Percentiles rank a stretch among this genome's conserved stretches.
Evolutionary conservation across 2,329 filamentous ascomycete species (phyloP).

Genomic region (Fusarium sp.): DNA sequence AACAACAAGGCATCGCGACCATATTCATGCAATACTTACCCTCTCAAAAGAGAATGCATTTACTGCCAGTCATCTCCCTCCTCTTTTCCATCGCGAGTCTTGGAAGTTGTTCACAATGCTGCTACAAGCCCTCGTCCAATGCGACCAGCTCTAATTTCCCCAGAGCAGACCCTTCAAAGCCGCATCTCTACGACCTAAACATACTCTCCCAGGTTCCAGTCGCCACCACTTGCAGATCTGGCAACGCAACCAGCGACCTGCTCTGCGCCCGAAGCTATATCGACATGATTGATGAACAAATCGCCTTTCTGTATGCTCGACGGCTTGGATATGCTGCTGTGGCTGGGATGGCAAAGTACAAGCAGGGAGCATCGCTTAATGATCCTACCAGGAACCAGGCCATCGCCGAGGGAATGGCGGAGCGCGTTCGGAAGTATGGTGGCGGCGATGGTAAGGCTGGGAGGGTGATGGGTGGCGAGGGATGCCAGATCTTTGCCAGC

Average conservation of each 20-base stretch:
- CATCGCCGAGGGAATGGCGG: constrained; percentile 32
- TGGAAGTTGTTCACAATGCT: neutral
- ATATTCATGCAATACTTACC: too few relatives aligned
- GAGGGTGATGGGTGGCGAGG: constrained; percentile 32
- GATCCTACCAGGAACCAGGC: constrained; percentile 29
- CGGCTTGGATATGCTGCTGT: constrained; percentile 35
- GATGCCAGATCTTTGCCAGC: constrained; percentile 37
- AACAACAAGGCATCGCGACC: too few relatives aligned
- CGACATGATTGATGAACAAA: constrained; percentile 36
- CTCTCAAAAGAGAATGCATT: too few relatives aligned
- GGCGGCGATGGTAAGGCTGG: constrained; percentile 23
- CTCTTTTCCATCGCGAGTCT: neutral
- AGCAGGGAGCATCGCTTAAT: constrained; percentile 7
- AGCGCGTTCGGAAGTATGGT: constrained; percentile 31
- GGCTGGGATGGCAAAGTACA: constrained; percentile 28
- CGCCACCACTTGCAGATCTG: neutral
- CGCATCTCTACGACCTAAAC: neutral
- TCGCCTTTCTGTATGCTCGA: constrained; percentile 33
- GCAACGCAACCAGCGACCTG: neutral
- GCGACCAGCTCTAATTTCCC: neutral
- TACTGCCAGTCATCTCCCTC: too few relatives aligned
- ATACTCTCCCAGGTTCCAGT: constrained; percentile 51
- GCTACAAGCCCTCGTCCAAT: neutral
- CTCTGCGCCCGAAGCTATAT: constrained; percentile 36
- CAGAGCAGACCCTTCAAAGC: neutral